These are phyloP conservation scores for Aureobasidium namibiae DNA, from an alignment of 2,329 filamentous ascomycete genomes.

Conservation along the genomic window DNA sequence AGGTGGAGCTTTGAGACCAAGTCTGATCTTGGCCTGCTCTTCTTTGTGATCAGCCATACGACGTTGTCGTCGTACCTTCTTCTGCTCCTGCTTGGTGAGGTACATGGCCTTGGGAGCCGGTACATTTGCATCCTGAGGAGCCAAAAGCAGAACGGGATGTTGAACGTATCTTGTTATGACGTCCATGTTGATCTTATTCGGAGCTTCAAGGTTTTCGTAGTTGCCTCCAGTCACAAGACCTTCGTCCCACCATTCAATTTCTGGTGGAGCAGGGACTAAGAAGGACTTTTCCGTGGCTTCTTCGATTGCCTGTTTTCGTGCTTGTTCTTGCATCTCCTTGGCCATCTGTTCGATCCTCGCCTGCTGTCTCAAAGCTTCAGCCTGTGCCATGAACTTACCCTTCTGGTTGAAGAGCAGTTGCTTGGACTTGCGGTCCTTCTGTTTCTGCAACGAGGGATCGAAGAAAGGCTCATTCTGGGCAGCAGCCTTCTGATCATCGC, in stretches of 20 bases:
- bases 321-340: constrained; percentile 78
- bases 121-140: constrained; percentile 78
- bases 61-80: constrained; percentile 80
- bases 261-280: constrained; percentile 72
- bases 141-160: constrained; percentile 83
- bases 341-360: constrained; percentile 90
- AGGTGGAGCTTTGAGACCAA: constrained; percentile 82
- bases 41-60: constrained; percentile 92
- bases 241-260: constrained; percentile 97
- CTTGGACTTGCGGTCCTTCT: constrained; percentile 58
- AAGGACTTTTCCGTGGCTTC: constrained; percentile 91
- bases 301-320: constrained; percentile 85
- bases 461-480: constrained; percentile 72
- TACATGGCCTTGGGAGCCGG: constrained; percentile 82
- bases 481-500: constrained; percentile 32
- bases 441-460: constrained; percentile 58
- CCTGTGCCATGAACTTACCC: constrained; percentile 95
- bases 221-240: constrained; percentile 62
- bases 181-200: constrained; percentile 12
- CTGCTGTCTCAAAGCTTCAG: constrained; percentile 78
- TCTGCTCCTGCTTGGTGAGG: constrained; percentile 82
- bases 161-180: constrained; percentile 89
- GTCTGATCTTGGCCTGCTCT: constrained; percentile 87
- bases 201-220: constrained; percentile 67
- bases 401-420: constrained; percentile 87